Percentiles rank a stretch among this genome's conserved stretches.
Evolutionary conservation across 192 early-diverging fungal species (phyloP).

Genomic region (Coemansia sp.): DNA sequence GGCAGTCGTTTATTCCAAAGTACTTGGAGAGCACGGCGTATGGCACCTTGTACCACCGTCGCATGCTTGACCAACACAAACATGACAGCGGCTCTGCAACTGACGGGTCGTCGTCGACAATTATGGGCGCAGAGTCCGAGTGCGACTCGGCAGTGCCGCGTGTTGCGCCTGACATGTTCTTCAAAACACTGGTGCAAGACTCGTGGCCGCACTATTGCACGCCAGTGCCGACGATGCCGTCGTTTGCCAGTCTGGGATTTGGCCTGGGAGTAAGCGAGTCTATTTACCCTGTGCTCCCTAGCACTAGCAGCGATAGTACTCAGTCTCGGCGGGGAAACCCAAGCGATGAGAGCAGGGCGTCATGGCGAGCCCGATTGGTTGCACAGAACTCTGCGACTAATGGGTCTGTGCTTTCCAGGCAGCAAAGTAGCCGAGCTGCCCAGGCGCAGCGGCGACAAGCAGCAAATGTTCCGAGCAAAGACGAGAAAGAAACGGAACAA

Average conservation of each 20-base stretch:
- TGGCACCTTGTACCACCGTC: constrained; percentile 20
- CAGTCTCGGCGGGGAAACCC: neutral
- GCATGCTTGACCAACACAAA: neutral
- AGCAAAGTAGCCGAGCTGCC: neutral
- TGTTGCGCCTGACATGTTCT: constrained; percentile 49
- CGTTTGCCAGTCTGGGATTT: constrained; percentile 39
- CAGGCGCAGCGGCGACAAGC: neutral
- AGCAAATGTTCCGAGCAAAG: neutral
- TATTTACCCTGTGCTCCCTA: neutral
- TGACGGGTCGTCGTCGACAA: neutral
- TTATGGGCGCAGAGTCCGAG: constrained; percentile 1
- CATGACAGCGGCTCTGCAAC: neutral
- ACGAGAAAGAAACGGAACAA: neutral
- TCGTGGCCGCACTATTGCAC: constrained; percentile 55
- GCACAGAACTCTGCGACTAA: neutral
- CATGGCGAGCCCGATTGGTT: neutral
- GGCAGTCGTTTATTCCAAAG: constrained; percentile 29
- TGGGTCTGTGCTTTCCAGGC: neutral
- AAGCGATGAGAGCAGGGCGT: neutral
- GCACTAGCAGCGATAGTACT: neutral
- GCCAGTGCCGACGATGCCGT: constrained; percentile 32
- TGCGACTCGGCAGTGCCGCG: neutral
- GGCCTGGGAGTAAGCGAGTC: constrained; percentile 18
- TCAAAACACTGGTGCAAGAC: constrained; percentile 45
- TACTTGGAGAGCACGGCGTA: constrained; percentile 48